Evolutionary conservation across 2,329 filamentous ascomycete genomes (phyloP).

Genomic region (Monosporascus sp.): DNA sequence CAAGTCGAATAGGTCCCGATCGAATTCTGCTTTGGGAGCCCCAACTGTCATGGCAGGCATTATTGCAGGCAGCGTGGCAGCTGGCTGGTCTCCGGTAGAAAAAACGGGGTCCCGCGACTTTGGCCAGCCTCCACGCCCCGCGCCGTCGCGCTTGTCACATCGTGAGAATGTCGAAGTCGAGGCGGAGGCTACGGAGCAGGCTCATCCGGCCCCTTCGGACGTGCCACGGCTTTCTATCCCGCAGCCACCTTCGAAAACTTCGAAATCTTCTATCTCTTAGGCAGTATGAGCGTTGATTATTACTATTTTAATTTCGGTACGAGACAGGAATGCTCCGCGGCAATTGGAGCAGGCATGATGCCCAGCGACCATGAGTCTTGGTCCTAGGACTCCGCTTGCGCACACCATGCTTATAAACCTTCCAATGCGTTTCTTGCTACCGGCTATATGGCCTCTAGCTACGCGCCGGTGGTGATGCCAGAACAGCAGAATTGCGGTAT

Average conservation of each 20-base stretch:
- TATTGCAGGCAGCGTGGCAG: slow-evolving; percentile 69
- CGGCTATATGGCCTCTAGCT: background rate
- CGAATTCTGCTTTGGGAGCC: slow-evolving; percentile 67
- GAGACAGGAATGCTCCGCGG: background rate
- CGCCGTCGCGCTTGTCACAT: slow-evolving; percentile 24
- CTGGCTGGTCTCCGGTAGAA: slow-evolving; percentile 70
- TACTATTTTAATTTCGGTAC: slow-evolving; percentile 10
- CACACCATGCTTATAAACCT: background rate
- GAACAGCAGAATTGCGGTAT: background rate
- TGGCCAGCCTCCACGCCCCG: slow-evolving; percentile 26
- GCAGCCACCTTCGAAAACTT: slow-evolving; percentile 24
- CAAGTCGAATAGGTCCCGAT: slow-evolving; percentile 59
- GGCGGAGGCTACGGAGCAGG: slow-evolving; percentile 30
- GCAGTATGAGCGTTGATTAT: slow-evolving; percentile 19
- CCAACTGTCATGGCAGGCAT: slow-evolving; percentile 80
- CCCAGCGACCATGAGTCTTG: background rate
- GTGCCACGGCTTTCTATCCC: slow-evolving; percentile 26
- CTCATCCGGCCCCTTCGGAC: slow-evolving; percentile 17
- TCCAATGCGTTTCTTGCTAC: background rate
- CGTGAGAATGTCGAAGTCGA: slow-evolving; percentile 23
- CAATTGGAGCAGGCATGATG: background rate
- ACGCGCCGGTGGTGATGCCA: too few species aligned
- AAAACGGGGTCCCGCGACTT: slow-evolving; percentile 33
- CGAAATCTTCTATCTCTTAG: slow-evolving; percentile 26
- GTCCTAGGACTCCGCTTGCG: background rate